Evolutionary conservation across 1,284 basidiomycete species (phyloP), one percentile per base, ranked within the genome.

Genomic region (Malassezia dermatis): DNA sequence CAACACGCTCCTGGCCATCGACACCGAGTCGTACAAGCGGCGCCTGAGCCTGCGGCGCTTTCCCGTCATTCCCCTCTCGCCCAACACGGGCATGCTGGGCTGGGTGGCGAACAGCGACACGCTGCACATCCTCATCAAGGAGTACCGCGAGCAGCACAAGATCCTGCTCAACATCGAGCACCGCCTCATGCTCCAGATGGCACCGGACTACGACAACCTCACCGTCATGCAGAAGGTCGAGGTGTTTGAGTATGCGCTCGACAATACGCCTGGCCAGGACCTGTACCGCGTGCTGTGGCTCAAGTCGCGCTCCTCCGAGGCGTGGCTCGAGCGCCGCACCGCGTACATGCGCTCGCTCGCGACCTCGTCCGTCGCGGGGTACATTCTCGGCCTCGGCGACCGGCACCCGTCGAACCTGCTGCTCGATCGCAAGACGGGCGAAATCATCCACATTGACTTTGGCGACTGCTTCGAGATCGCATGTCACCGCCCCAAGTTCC

Each of bases 61-160:
- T 78, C 84, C 90, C 10, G 88, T 96, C 58, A 96, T 89, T 60
- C 94, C 94, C 1, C 79, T 99, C 31, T 93, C 93, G 21, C 93
- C 94, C 0, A 94, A 95, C 67, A 93, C 89, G 4, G 94, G 94
- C 73, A 80, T 98, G 43, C 75, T 94, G 50, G 93, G 91, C 30
- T 96, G 90, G 89, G 89, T 98, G 3, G 85, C 88, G 69, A 89
- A 95, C 69, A 93, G 86, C 59, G 94, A 99, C 73, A 98, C 94
- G 1, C 79, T 99, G n/a, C 94, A 99, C 71, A 88, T 96, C 31
- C 82, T 99, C 31, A 91, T 99, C 75, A 86, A 90, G 71, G 90
- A 72, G 48, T 75, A 69, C 45, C 64, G 69, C 12, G 67, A 73
- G 54, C 71, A 69, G 61, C 67, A 70, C 62, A 98, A 98, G 79